Evolutionary conservation across 495 filamentous ascomycete genomes (phyloP).

Genomic region (Aspergillus carlsbadensis): DNA sequence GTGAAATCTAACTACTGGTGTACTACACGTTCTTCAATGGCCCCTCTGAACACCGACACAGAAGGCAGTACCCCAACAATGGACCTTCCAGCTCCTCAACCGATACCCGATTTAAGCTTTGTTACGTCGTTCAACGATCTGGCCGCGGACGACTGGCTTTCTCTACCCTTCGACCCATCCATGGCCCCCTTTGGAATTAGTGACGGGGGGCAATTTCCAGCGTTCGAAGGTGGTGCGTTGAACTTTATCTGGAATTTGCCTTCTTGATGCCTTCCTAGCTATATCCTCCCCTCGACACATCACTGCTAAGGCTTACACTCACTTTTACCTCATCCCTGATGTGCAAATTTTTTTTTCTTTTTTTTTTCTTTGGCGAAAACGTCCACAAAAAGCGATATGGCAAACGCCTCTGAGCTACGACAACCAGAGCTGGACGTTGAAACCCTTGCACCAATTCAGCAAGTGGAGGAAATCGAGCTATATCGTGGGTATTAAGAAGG

Average conservation of each 20-base stretch:
- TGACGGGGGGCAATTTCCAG: slow-evolving; percentile 44
- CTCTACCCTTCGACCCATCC: slow-evolving; percentile 51
- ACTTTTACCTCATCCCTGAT: too few relatives aligned
- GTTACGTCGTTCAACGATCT: slow-evolving; percentile 38
- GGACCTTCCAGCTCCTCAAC: slow-evolving; percentile 27
- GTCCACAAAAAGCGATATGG: background rate
- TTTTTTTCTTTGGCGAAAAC: too few relatives aligned
- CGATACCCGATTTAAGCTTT: slow-evolving; percentile 33
- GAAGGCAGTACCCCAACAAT: slow-evolving; percentile 23
- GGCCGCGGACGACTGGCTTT: slow-evolving; percentile 51
- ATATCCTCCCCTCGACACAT: background rate
- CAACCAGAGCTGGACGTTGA: background rate
- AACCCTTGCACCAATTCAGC: background rate
- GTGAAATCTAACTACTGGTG: slow-evolving; percentile 25
- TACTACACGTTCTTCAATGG: slow-evolving; percentile 32
- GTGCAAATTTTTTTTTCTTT: too few relatives aligned
- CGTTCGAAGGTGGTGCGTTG: slow-evolving; percentile 48
- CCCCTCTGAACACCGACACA: slow-evolving; percentile 30
- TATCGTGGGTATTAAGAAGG: background rate
- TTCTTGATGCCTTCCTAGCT: slow-evolving; percentile 19
- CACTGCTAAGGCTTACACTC: background rate
- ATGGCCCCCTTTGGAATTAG: slow-evolving; percentile 55
- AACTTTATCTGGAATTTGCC: slow-evolving; percentile 55
- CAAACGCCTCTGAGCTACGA: background rate
- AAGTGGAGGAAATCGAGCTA: slow-evolving; percentile 5